Evolutionary conservation across 179 eudicot species (phyloP), one percentile per base, ranked within the genome.

Genomic region (Spergularia azorica): DNA sequence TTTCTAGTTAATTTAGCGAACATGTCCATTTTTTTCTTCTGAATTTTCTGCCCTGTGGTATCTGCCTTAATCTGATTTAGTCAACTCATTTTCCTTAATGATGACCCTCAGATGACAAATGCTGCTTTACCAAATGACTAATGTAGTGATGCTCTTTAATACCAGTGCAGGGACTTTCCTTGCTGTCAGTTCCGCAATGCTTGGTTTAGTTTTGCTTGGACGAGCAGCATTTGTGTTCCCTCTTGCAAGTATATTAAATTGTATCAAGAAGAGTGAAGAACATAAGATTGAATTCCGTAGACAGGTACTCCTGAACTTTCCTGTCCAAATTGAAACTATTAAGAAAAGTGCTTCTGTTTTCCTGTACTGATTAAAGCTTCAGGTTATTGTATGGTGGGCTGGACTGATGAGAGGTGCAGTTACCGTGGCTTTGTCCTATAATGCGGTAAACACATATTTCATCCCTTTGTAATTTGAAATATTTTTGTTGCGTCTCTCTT

Each of bases 351-450:
- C 32, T 54, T 51, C 10, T 56, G 57, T 20, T 71, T 18, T 32
- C 46, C 20, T 74, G 77, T 70, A 74, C 78, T 74, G 38, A 48
- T 74, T 70, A 65, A 73, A 71, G 66, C 64, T 72, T 58, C 86
- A 91, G 96, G 89, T 90, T 73, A 90, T 88, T 67, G 83, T 90
- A 77, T 91, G 96, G 96, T 91, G 96, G 96, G 96, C 96, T 67
- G 97, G 97, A 67, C 82, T 91, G 54, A 88, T 91, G 90, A 84
- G 97, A 83, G 97, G 97, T 79, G 92, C 97, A 65, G 97, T 91
- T 71, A 88, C 97, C 18, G 82, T 91, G 67, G 97, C 97, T 59
- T 85, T 91, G 82, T 87, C 94, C 62, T 91, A 91, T 74, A 90
- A 87, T 63, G 88, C 88, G 94, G 97, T 87, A 82, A 6, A 78